Percentiles rank a stretch among this genome's conserved stretches.
Evolutionary conservation across 2,329 filamentous ascomycete species (phyloP).

Genomic region (Xylaria sp.): DNA sequence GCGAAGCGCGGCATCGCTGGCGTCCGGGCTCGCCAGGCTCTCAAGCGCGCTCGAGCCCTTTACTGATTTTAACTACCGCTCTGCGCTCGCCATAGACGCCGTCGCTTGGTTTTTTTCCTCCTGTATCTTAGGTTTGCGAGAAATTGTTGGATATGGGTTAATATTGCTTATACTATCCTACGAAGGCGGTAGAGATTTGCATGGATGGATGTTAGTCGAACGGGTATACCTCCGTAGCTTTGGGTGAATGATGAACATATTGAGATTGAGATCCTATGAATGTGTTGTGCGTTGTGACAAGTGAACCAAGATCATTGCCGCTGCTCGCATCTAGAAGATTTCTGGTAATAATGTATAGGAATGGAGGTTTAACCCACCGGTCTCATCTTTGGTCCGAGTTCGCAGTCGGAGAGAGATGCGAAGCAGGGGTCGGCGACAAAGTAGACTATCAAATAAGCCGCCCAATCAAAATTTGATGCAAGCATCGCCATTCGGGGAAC

Average conservation of each 20-base stretch:
- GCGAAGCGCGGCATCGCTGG: constrained; percentile 23
- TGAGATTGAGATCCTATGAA: background rate
- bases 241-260: background rate
- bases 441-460: background rate
- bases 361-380: background rate
- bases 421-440: too few species aligned
- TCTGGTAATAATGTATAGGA: too few species aligned
- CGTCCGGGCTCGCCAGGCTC: constrained; percentile 5
- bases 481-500: too few species aligned
- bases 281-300: background rate
- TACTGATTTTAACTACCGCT: constrained; percentile 58
- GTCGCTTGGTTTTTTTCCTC: background rate
- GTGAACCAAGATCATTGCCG: background rate
- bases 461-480: background rate
- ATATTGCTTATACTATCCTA: background rate
- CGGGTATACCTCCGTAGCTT: background rate
- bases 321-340: too few species aligned
- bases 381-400: too few species aligned
- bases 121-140: background rate
- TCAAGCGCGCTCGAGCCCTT: constrained; percentile 42
- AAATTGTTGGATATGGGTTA: background rate
- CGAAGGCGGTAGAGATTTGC: background rate
- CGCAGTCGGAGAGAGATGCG: too few species aligned
- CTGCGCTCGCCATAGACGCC: constrained; percentile 47
- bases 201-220: constrained; percentile 1